Base-by-base conservation (phyloP, 768 basidiomycete genomes). In the Exsudoporus frostii region DNA sequence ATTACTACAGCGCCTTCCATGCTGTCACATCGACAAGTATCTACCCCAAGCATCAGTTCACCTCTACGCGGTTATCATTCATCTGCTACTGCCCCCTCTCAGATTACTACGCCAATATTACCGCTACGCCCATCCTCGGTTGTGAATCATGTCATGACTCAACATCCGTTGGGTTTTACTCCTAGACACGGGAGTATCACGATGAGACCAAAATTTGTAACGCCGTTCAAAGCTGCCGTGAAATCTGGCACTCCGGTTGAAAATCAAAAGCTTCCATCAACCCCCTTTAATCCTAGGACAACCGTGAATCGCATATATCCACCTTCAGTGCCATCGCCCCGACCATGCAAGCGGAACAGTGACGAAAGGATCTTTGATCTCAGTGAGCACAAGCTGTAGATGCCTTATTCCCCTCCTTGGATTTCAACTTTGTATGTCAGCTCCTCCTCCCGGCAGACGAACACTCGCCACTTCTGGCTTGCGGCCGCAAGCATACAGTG, bases 161-260 rank as follows among this genome's bases (percentile, higher is more conserved):
- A 61, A 25, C 60, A 50, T 20, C 63, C 66, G 8, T 19, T 66
- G 37, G 63, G 66, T 4, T 65, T 69, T 37, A 64, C 61, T 17
- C 61, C 58, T 25, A 53, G 55, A 40, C 58, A 38, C 14, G 67
- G 66, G 45, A 65, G 55, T 29, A 66, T 68, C 7, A 68, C 74
- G 32, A 69, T 73, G 10, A 64, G 53, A 55, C 55, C 60, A 30
- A 73, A 73, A n/a, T 86, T 86, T 54, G 67, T 77, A 7, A 86
- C 84, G 2, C 85, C 85, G 0, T 87, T 88, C 65, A 88, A 86
- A 60, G 48, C 67, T 6, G 79, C 77, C 25, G 72, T 79, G 71
- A 72, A 70, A 55, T 78, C 79, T 42, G 73, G 72, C 34, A 73
- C 77, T 24, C 32, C 47, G 34, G 22, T 34, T 15, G 61, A 55